Conservation (phyloP, 768 basidiomycete species). For the Rhizopogon salebrosus region DNA sequence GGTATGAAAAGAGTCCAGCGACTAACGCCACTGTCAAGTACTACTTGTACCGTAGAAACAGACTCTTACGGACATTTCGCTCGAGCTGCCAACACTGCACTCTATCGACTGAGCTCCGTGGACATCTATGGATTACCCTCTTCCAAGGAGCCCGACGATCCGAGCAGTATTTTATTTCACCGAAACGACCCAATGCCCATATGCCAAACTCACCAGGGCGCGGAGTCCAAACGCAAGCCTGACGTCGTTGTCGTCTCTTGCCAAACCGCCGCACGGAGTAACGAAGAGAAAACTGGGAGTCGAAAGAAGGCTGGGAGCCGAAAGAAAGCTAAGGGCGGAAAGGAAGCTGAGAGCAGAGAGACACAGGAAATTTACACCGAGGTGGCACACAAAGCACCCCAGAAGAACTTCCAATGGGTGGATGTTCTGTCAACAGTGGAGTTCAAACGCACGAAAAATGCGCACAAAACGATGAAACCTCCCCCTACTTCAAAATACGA, state of each 20-base stretch:
- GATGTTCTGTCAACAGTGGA: not conserved
- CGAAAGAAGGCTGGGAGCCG: no score
- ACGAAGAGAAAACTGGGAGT: no score
- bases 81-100: not conserved
- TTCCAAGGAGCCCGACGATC: not conserved
- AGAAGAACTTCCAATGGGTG: not conserved
- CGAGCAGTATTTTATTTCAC: not conserved
- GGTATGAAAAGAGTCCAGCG: not conserved
- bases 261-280: no score
- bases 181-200: not conserved
- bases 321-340: no score
- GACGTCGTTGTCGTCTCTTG: not conserved
- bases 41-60: accelerated
- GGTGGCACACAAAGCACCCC: not conserved
- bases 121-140: not conserved
- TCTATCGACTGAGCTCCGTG: not conserved
- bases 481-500: not conserved
- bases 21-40: not conserved
- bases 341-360: no score
- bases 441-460: not conserved
- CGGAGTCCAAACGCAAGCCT: not conserved
- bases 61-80: not conserved
- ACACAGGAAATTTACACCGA: not conserved
- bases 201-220: not conserved
- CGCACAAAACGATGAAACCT: not conserved